phyloP scores from a whole-genome alignment of 495 filamentous ascomycete species.

The Oidiodendron maius region DNA sequence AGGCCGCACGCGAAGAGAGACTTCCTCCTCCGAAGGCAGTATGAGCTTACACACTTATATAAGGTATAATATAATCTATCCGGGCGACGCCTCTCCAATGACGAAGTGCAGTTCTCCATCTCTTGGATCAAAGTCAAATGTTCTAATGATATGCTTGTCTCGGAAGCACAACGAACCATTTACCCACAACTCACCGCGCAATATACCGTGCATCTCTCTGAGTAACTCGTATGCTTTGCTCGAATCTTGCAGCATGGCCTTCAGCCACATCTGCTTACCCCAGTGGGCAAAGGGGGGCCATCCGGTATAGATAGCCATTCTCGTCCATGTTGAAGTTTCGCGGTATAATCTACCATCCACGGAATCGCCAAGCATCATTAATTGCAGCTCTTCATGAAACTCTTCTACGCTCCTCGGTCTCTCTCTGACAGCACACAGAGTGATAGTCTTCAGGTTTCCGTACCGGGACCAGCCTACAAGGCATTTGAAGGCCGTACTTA shows the following conservation, averaged over 20 bases:
- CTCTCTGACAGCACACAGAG: conserved; percentile 12
- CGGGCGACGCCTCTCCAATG: not conserved
- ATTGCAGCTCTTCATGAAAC: conserved; percentile 13
- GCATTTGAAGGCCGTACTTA: conserved; percentile 7
- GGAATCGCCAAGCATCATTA: conserved; percentile 11
- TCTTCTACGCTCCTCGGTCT: conserved; percentile 14
- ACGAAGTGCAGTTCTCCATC: conserved; percentile 16
- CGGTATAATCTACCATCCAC: conserved; percentile 17
- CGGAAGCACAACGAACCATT: conserved; percentile 11
- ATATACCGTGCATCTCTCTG: conserved; percentile 9
- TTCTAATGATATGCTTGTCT: conserved; percentile 2
- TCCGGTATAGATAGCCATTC: conserved; percentile 12
- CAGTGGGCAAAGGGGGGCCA: conserved; percentile 22
- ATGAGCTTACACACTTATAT: too few species aligned
- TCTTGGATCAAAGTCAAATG: conserved; percentile 11
- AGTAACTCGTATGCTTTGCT: conserved; percentile 15
- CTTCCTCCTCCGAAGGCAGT: not conserved
- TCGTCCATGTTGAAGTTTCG: conserved; percentile 2
- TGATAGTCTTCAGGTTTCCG: conserved; percentile 13
- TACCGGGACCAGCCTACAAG: conserved; percentile 5
- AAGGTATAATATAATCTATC: too few species aligned
- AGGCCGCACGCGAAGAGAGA: too few species aligned
- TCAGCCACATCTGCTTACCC: conserved; percentile 22
- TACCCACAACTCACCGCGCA: conserved; percentile 16
- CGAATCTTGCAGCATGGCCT: conserved; percentile 19